phyloP scores from a whole-genome alignment of 2,329 filamentous ascomycete species.

The Cladosporium sphaerospermum region DNA sequence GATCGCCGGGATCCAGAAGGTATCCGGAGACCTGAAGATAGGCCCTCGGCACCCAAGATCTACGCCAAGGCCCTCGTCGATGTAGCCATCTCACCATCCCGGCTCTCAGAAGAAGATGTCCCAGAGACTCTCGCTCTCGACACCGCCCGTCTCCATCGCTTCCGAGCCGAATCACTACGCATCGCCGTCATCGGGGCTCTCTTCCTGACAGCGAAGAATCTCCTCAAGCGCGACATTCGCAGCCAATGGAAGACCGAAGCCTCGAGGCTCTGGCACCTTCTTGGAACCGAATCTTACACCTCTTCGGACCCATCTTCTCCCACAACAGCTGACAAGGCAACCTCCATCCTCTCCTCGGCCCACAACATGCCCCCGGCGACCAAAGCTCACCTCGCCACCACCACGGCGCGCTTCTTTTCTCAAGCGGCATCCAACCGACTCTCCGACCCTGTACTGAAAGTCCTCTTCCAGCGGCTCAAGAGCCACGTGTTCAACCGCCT shows the following conservation, averaged over 20 bases:
- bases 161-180: constrained; percentile 53
- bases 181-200: constrained; percentile 70
- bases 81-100: constrained; percentile 61
- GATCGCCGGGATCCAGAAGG: constrained; percentile 64
- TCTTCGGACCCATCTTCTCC: constrained; percentile 23
- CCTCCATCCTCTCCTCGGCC: constrained; percentile 44
- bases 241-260: constrained; percentile 72
- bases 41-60: constrained; percentile 62
- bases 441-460: constrained; percentile 57
- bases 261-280: constrained; percentile 60
- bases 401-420: constrained; percentile 45
- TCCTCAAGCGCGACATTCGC: constrained; percentile 74
- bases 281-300: constrained; percentile 55
- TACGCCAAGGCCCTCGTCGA: constrained; percentile 72
- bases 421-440: constrained; percentile 47
- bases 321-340: constrained; percentile 35
- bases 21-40: constrained; percentile 55
- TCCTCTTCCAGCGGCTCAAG: constrained; percentile 62
- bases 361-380: constrained; percentile 45
- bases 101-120: constrained; percentile 47
- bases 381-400: constrained; percentile 37
- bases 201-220: constrained; percentile 72
- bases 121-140: constrained; percentile 73
- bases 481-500: constrained; percentile 61
- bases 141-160: constrained; percentile 53